These are phyloP conservation scores for Metahyphopichia silvanorum DNA, from an alignment of 805 yeast species.

Conservation along the genomic window DNA sequence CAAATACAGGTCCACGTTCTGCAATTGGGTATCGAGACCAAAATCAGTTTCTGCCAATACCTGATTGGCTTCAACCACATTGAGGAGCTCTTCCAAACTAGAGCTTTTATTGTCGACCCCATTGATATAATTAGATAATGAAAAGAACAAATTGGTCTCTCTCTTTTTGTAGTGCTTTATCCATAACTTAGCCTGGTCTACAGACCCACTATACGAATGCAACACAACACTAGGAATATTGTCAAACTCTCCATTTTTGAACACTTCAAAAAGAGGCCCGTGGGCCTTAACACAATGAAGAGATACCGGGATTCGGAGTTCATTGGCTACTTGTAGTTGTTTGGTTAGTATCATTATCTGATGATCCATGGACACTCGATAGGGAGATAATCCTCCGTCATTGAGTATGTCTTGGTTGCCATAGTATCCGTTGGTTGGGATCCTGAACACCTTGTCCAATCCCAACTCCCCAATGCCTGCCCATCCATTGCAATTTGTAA, in stretches of 20 bases:
- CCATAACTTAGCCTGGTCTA: conserved; percentile 60
- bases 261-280: conserved; percentile 51
- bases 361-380: conserved; percentile 61
- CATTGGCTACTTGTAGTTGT: conserved; percentile 55
- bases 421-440: conserved; percentile 59
- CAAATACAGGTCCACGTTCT: conserved; percentile 13
- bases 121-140: conserved; percentile 53
- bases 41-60: conserved; percentile 36
- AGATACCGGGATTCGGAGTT: conserved; percentile 52
- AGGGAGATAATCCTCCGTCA: conserved; percentile 25
- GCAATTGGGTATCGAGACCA: conserved; percentile 23
- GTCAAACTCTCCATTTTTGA: conserved; percentile 16
- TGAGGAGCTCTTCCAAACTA: conserved; percentile 14
- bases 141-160: conserved; percentile 38
- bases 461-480: conserved; percentile 87
- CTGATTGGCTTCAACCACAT: conserved; percentile 15
- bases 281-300: conserved; percentile 85
- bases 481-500: too few relatives aligned
- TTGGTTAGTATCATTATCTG: conserved; percentile 52
- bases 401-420: conserved; percentile 29
- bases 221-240: conserved; percentile 49
- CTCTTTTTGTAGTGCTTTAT: conserved; percentile 26
- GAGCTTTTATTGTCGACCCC: conserved; percentile 27
- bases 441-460: conserved; percentile 68
- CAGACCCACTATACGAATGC: conserved; percentile 85